Evolutionary conservation across 257 asterid species (phyloP), one percentile per base, ranked within the genome.

Genomic region (Capsicum pubescens): DNA sequence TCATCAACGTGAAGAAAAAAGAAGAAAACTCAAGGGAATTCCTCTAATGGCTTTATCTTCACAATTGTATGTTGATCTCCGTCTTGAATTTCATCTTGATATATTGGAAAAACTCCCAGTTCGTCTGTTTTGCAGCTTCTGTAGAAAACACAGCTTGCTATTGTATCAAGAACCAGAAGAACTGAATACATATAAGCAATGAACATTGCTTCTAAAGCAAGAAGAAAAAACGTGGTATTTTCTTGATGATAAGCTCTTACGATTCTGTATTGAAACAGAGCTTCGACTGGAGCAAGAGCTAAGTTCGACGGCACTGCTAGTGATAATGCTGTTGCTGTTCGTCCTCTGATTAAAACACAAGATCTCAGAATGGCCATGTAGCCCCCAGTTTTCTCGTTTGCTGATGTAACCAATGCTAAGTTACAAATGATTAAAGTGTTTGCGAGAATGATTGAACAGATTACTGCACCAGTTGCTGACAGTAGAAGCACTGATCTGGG

Each of bases 181-280:
- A 89, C 2, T 82, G 88, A 86, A 76, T 93, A 92, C 86, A 93
- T 68, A 87, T 90, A 92, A 0, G 92, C 92, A 9, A 93, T 81
- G 82, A 93, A 64, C 10, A 87, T 72, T 60, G 90, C 97, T 88
- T 93, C 97, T 11, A 90, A 74, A 63, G 89, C 74, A 59, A 87
- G 3, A 17, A 86, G 84, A n/a, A 85, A 78, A 76, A 60, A n/a
- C 21, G 81, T 60, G 36, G 66, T 83, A 44, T 8, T 16, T 11
- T 32, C 57, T 35, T 35, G 84, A 84, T 55, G 61, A 82, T 83
- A 91, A 66, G 70, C 88, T 81, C 87, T 81, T 9, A 89, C 76
- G n/a, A 93, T 55, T 4, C 97, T 91, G 86, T 89, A 89, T 32
- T 90, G 92, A 70, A 93, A 93, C 86, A 93, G 86, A 36, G 90